Evolutionary conservation across 2,329 filamentous ascomycete species (phyloP).

Genomic region (Ceratocystis huliohia): DNA sequence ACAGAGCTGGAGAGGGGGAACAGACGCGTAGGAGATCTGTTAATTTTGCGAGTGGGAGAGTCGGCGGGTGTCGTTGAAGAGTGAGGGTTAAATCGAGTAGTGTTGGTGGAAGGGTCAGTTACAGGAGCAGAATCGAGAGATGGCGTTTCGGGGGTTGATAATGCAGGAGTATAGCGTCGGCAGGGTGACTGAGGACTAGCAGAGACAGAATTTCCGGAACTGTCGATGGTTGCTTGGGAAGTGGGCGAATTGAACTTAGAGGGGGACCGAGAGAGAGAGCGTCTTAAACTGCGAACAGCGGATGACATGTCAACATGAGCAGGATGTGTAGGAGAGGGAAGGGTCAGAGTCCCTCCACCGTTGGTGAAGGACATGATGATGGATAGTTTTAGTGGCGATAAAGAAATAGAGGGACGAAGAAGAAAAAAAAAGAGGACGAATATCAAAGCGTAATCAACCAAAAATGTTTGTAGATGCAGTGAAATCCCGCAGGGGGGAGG

Average conservation of each 20-base stretch:
- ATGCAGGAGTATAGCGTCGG: constrained; percentile 29
- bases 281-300: constrained; percentile 68
- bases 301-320: constrained; percentile 73
- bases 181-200: constrained; percentile 41
- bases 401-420: constrained; percentile 1
- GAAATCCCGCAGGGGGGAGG: neutral
- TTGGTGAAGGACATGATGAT: constrained; percentile 46
- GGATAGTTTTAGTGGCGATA: constrained; percentile 5
- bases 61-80: constrained; percentile 15
- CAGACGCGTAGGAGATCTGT: constrained; percentile 19
- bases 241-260: constrained; percentile 52
- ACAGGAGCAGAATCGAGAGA: constrained; percentile 12
- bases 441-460: constrained; percentile 3
- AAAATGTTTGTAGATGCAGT: neutral
- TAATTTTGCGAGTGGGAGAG: constrained; percentile 24
- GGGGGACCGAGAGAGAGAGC: constrained; percentile 84
- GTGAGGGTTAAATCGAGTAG: constrained; percentile 12
- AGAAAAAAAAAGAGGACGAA: constrained; percentile 8
- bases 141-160: constrained; percentile 14
- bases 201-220: constrained; percentile 43
- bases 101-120: neutral
- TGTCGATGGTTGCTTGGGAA: constrained; percentile 25
- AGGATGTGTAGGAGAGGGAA: constrained; percentile 73
- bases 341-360: constrained; percentile 60
- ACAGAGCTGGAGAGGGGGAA: constrained; percentile 17